phyloP scores from a whole-genome alignment of 345 rosid species.

The Corchorus capsularis region DNA sequence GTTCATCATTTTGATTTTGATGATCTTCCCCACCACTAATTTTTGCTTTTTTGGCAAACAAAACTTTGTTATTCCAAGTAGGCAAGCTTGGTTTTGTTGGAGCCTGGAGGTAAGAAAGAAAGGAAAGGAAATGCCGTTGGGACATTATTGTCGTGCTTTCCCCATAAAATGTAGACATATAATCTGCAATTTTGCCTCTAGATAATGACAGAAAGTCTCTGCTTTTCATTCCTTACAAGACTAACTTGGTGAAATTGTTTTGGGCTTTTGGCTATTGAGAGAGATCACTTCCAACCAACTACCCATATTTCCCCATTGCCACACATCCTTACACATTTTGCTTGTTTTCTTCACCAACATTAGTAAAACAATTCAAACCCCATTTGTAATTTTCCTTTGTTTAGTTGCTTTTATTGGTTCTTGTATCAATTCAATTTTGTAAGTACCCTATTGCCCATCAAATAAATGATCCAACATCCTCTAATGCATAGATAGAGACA shows the following conservation, averaged over 20 bases:
- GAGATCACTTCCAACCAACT: neutral
- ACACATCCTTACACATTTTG: neutral
- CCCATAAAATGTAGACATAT: neutral
- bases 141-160: slow-evolving; percentile 16
- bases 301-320: neutral
- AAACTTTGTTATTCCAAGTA: neutral
- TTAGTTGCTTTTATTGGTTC: neutral
- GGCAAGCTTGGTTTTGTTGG: neutral
- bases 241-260: neutral
- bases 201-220: neutral
- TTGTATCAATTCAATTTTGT: neutral
- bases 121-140: neutral
- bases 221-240: slow-evolving; percentile 2
- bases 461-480: neutral
- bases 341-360: neutral
- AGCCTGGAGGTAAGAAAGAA: neutral
- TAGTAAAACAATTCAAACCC: neutral
- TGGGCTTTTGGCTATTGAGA: too few species aligned
- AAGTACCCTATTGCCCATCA: neutral
- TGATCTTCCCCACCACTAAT: slow-evolving; percentile 7
- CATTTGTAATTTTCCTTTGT: neutral
- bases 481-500: too few species aligned
- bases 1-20: neutral
- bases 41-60: too few species aligned
- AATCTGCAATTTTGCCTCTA: neutral